phyloP scores from a whole-genome alignment of 139 green algal species.

The Nannochloris sp. region DNA sequence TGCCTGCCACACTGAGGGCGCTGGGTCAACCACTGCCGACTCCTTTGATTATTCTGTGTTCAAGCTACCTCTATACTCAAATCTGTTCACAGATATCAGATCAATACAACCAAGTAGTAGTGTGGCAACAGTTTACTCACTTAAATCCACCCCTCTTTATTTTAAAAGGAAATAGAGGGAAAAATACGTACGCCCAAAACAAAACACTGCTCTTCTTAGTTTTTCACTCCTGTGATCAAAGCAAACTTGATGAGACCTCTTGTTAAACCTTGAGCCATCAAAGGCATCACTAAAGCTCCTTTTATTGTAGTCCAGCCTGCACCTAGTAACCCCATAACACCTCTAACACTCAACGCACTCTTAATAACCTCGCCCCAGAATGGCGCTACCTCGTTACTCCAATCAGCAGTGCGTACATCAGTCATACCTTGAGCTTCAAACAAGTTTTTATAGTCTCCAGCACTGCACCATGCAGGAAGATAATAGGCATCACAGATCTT shows the following conservation, averaged over 20 bases:
- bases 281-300: slow-evolving; percentile 89
- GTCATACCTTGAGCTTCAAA: slow-evolving; percentile 42
- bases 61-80: too few species aligned
- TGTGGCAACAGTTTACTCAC: too few species aligned
- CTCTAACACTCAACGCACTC: slow-evolving; percentile 61
- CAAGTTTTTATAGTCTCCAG: slow-evolving; percentile 78
- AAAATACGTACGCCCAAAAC: too few species aligned
- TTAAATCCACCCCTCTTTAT: too few species aligned
- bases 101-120: too few species aligned
- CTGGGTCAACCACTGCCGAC: too few species aligned
- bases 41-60: too few species aligned
- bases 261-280: slow-evolving; percentile 85
- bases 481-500: slow-evolving; percentile 96
- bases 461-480: slow-evolving; percentile 90
- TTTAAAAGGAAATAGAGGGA: too few species aligned
- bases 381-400: slow-evolving; percentile 81
- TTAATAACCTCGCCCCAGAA: slow-evolving; percentile 95
- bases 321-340: slow-evolving; percentile 73
- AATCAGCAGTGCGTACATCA: slow-evolving; percentile 72
- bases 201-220: not conserved
- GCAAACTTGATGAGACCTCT: slow-evolving; percentile 94
- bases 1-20: too few species aligned
- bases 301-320: slow-evolving; percentile 84
- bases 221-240: slow-evolving; percentile 82
- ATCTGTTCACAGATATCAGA: too few species aligned